These are phyloP conservation scores for Circinella minor DNA, from an alignment of 371 early-diverging fungal genomes.

Conservation along the genomic window DNA sequence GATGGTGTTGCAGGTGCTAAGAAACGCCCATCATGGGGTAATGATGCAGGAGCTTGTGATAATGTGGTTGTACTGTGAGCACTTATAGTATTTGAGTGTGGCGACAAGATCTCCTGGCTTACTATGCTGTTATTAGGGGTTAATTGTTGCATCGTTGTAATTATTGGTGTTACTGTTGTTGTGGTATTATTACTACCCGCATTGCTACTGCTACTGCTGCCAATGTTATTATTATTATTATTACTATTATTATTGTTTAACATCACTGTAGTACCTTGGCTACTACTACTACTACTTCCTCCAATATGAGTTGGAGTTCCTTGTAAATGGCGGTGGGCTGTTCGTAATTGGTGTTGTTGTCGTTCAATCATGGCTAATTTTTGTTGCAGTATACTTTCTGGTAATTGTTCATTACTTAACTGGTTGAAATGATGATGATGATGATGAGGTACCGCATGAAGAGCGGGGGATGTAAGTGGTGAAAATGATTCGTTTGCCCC, in stretches of 20 bases:
- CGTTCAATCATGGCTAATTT: constrained; percentile 51
- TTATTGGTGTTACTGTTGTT: constrained; percentile 4
- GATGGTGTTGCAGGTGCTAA: constrained; percentile 67
- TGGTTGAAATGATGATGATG: constrained; percentile 17
- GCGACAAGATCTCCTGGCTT: constrained; percentile 6
- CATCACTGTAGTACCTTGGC: too few relatives aligned
- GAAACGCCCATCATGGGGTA: constrained; percentile 19
- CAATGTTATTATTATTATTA: not conserved
- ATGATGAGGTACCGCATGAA: constrained; percentile 50
- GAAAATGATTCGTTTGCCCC: constrained; percentile 47
- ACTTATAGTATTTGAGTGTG: constrained; percentile 6
- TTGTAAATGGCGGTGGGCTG: constrained; percentile 31
- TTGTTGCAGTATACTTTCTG: constrained; percentile 35
- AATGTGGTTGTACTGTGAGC: constrained; percentile 17
- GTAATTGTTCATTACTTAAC: constrained; percentile 13
- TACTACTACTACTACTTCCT: not conserved
- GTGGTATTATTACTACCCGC: not conserved
- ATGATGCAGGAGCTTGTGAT: constrained; percentile 12
- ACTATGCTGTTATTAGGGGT: constrained; percentile 2
- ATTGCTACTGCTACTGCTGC: too few relatives aligned
- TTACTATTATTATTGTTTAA: not conserved
- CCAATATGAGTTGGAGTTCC: not conserved
- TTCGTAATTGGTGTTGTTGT: constrained; percentile 55
- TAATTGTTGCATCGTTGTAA: constrained; percentile 1
- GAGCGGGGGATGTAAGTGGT: constrained; percentile 74